These are phyloP conservation scores for Hevea brasiliensis DNA, from an alignment of 345 rosid species.

Conservation along the genomic window DNA sequence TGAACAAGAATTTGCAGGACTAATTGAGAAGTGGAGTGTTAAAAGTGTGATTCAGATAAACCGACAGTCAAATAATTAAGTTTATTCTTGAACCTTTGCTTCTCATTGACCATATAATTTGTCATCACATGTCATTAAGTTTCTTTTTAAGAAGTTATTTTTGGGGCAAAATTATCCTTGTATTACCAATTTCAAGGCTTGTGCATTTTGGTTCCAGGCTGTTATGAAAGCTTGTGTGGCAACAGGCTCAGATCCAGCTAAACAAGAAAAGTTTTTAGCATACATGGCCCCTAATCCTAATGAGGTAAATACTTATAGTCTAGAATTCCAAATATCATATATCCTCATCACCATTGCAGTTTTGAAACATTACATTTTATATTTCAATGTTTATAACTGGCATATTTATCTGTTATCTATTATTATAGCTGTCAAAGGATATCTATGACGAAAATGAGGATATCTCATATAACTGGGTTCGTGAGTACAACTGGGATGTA, in stretches of 20 bases:
- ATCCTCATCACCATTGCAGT: neutral
- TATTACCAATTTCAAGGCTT: neutral
- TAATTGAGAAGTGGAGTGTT: neutral
- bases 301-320: slow-evolving; percentile 57
- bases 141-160: neutral
- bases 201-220: slow-evolving; percentile 53
- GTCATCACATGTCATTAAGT: neutral
- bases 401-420: slow-evolving; percentile 5
- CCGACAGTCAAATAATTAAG: neutral
- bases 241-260: slow-evolving; percentile 61
- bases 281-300: slow-evolving; percentile 81
- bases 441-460: slow-evolving; percentile 78
- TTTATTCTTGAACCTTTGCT: neutral
- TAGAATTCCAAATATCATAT: neutral
- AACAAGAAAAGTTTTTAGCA: slow-evolving; percentile 82
- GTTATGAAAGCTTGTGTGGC: slow-evolving; percentile 85
- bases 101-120: neutral
- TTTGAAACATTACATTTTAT: neutral
- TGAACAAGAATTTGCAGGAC: neutral
- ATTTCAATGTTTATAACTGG: neutral
- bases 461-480: slow-evolving; percentile 77
- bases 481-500: slow-evolving; percentile 97
- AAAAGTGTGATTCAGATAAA: neutral
- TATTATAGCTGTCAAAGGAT: slow-evolving; percentile 73
- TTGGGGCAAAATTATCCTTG: neutral